Conservation (phyloP, 1,139 yeast genomes). For the Saccharomyces hybrid region DNA sequence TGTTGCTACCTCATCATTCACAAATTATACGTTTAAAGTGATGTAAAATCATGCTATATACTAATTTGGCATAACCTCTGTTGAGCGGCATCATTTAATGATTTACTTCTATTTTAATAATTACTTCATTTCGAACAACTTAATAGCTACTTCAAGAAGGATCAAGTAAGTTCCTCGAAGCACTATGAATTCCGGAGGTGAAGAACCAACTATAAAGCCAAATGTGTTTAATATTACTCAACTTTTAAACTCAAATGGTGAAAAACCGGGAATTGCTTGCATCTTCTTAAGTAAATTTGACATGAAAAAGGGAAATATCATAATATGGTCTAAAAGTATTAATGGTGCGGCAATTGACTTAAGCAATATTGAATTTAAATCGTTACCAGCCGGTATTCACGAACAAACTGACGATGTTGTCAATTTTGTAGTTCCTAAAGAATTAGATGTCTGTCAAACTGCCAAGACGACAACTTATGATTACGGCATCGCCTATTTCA, state of each 20-base stretch:
- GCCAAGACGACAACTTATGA: conserved; percentile 16
- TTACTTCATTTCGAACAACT: neutral
- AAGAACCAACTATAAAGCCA: neutral
- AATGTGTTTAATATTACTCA: neutral
- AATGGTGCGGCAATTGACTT: conserved; percentile 15
- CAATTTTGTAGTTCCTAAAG: conserved; percentile 41
- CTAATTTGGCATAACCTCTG: neutral
- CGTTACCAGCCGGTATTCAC: conserved; percentile 82
- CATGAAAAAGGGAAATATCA: conserved; percentile 27
- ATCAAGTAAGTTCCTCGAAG: neutral
- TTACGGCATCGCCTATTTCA: conserved; percentile 45
- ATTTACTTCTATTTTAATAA: neutral
- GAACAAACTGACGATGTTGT: conserved; percentile 46
- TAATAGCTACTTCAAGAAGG: neutral
- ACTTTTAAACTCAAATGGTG: neutral
- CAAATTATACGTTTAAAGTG: neutral
- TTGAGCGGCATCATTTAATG: neutral
- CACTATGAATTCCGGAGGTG: neutral
- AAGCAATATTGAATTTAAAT: conserved; percentile 57
- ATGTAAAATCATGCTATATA: neutral
- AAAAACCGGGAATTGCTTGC: conserved; percentile 4
- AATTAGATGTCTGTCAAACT: conserved; percentile 14
- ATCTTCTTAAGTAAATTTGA: conserved; percentile 29
- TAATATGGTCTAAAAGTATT: conserved; percentile 23
- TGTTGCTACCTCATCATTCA: neutral